Conservation (phyloP, 2,329 filamentous ascomycete species). For the Ascochyta viciae-villosae region DNA sequence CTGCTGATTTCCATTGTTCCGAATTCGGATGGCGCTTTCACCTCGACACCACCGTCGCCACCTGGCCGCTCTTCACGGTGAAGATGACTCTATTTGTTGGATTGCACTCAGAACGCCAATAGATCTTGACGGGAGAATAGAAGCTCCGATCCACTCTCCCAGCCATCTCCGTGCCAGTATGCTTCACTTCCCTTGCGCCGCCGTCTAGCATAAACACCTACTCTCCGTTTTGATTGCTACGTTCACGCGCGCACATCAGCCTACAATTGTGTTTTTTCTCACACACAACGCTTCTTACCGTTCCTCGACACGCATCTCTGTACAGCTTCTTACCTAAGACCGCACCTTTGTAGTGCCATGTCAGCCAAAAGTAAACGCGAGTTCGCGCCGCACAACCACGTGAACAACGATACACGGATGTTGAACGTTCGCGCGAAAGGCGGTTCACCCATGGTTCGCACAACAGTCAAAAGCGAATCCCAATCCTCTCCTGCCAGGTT, state of each 20-base stretch:
- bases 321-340: background rate
- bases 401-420: background rate
- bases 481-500: background rate
- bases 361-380: background rate
- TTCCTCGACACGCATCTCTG: background rate
- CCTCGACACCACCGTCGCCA: background rate
- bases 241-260: background rate
- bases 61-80: slow-evolving; percentile 1
- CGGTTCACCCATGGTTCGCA: background rate
- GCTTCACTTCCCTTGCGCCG: background rate
- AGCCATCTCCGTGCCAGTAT: background rate
- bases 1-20: background rate
- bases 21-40: slow-evolving; percentile 1
- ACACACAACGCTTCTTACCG: background rate
- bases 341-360: background rate
- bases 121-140: background rate
- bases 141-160: background rate
- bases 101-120: background rate
- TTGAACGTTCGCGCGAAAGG: background rate
- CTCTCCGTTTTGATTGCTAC: background rate
- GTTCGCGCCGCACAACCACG: background rate
- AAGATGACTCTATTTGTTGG: background rate
- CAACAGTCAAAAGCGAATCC: background rate
- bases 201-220: background rate
- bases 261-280: background rate